Evolutionary conservation across 441 rosid species (phyloP).

Genomic region (Caryocar brasiliense): DNA sequence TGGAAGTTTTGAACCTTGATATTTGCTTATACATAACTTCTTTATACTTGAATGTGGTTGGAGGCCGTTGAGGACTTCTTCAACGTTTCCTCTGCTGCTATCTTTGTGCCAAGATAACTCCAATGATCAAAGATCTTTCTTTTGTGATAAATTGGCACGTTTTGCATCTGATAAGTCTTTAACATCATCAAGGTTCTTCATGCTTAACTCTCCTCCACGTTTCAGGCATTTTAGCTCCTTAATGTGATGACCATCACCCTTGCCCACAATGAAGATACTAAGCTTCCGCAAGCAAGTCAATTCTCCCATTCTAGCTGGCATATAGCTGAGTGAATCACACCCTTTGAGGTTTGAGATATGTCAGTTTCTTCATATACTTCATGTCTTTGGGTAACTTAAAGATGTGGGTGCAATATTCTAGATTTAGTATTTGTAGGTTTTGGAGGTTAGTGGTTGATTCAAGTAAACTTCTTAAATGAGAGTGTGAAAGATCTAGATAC

Average conservation of each 20-base stretch:
- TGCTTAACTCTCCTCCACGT: slow-evolving; percentile 5
- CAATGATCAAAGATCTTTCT: slow-evolving; percentile 2
- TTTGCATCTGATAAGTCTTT: neutral
- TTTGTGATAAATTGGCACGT: slow-evolving; percentile 3
- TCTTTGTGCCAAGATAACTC: slow-evolving; percentile 1
- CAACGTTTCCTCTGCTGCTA: neutral
- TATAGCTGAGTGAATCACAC: neutral
- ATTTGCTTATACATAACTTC: neutral
- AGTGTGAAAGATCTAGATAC: neutral
- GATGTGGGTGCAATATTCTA: fast-evolving
- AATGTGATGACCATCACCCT: neutral
- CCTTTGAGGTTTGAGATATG: neutral
- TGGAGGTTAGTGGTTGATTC: neutral
- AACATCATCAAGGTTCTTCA: slow-evolving; percentile 5
- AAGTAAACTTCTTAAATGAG: neutral
- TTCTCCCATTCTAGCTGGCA: neutral
- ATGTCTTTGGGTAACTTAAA: neutral
- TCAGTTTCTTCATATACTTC: slow-evolving; percentile 2
- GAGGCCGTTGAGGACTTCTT: slow-evolving; percentile 4
- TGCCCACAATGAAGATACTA: slow-evolving; percentile 9
- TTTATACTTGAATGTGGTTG: slow-evolving; percentile 12
- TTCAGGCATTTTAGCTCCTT: slow-evolving; percentile 1
- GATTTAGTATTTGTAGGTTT: slow-evolving; percentile 4
- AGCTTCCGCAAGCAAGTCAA: neutral
- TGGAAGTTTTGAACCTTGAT: slow-evolving; percentile 5